phyloP scores from a whole-genome alignment of 73 alveolate species.

The Durusdinium trenchii region DNA sequence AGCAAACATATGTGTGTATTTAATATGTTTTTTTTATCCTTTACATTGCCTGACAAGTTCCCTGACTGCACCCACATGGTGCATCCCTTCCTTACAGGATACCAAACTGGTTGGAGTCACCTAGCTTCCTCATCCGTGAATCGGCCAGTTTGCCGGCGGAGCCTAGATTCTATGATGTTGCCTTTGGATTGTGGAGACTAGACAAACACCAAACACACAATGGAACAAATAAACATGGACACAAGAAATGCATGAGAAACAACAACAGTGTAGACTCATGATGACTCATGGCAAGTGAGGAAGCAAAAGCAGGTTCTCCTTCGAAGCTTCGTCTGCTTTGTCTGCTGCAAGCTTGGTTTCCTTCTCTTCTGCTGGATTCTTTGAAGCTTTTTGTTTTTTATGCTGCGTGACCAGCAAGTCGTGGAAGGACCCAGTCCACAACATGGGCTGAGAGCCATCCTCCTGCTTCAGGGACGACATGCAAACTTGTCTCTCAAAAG shows the following conservation, averaged over 20 bases:
- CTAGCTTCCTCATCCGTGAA: no score
- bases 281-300: background rate
- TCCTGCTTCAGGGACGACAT: background rate
- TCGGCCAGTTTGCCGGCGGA: no score
- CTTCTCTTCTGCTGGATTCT: background rate
- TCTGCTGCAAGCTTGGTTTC: background rate
- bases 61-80: no score
- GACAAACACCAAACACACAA: background rate
- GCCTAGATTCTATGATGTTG: no score
- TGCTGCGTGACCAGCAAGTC: background rate
- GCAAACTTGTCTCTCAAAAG: background rate
- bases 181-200: no score
- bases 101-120: no score
- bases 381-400: background rate
- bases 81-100: no score
- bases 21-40: no score
- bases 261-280: background rate
- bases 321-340: background rate
- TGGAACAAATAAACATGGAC: background rate
- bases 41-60: no score
- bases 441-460: slow-evolving; percentile 59
- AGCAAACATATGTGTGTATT: no score
- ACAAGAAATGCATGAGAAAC: background rate
- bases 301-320: background rate
- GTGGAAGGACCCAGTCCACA: slow-evolving; percentile 40